phyloP scores from a whole-genome alignment of 495 filamentous ascomycete species.

The Glonium stellatum region DNA sequence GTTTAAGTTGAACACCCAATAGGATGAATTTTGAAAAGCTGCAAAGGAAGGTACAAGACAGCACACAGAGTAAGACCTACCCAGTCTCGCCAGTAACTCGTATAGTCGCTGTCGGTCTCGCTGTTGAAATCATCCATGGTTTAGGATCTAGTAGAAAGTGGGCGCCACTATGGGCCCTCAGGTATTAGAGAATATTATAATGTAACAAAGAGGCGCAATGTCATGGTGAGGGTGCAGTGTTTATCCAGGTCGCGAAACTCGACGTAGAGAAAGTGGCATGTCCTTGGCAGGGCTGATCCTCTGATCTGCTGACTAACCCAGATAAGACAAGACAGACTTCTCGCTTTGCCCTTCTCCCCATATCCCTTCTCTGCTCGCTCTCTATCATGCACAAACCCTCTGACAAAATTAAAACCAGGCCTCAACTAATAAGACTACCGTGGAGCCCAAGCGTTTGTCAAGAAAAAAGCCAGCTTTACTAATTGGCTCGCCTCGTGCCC shows the following conservation, averaged over 20 bases:
- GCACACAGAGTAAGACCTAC: slow-evolving; percentile 48
- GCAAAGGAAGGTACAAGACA: neutral
- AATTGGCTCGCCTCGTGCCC: too few relatives aligned
- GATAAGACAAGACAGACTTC: neutral
- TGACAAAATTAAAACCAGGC: too few relatives aligned
- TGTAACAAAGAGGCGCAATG: neutral
- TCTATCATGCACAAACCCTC: too few relatives aligned
- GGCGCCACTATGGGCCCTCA: neutral
- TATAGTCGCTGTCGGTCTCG: slow-evolving; percentile 97
- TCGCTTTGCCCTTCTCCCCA: too few relatives aligned
- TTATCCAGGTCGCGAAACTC: neutral
- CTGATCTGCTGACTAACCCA: neutral
- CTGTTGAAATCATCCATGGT: slow-evolving; percentile 92
- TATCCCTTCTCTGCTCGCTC: too few relatives aligned
- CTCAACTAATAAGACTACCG: too few relatives aligned
- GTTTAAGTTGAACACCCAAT: neutral
- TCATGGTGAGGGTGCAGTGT: neutral
- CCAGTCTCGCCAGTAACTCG: slow-evolving; percentile 99
- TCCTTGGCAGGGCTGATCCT: neutral
- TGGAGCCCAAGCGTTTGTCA: too few relatives aligned
- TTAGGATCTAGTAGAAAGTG: neutral
- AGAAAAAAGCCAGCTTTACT: too few relatives aligned
- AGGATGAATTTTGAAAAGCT: neutral
- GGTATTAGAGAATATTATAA: neutral
- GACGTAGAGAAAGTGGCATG: slow-evolving; percentile 13